Evolutionary conservation across 2,329 filamentous ascomycete genomes (phyloP), one percentile per base, ranked within the genome.

Genomic region (Aspergillus costaricaensis): DNA sequence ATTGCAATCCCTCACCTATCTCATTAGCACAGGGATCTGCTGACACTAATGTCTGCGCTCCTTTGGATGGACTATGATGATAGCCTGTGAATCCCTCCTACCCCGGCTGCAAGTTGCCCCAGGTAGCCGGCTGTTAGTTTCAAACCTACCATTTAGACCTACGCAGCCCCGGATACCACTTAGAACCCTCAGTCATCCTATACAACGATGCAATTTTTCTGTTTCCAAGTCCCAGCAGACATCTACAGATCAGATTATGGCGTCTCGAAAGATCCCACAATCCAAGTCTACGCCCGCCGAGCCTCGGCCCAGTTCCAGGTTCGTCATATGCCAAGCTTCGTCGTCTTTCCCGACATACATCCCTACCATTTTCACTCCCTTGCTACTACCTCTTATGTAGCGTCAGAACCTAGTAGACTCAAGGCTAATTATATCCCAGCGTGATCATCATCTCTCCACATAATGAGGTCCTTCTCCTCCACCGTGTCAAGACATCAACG

Each of bases 381-480:
- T 50, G 7, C 47, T 50, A 1, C 5, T 2, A 14, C 17, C 15
- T 4, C 32, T 32, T 25, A 8, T 32, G 14, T 23, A 15, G 12
- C 12, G 25, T 51, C 10, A 19, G 49, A 23, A 1, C 21, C 1
- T 23, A 27, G 15, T 21, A 17, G 4, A 12, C 41, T 48, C 27
- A 30, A 0, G 3, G 58, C 65, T 72, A 55, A 63, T 48, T 52
- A 49, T 53, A 17, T 17, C 6, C 63, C 60, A 96, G 91, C 67
- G 87, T 98, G 50, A 81, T 98, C 36, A 83, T 98, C 14, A 81
- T 99, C 51, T 97, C 95, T 0, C 90, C 92, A 0, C 82, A 84
- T 54, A 97, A 98, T 74, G 88, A 96, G 74, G 86, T 98, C 50
- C 84, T 99, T 0, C 86, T 98, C 17, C 86, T 98, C 8, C 92